Conservation (phyloP, 345 rosid genomes). For the Clausena lansium region DNA sequence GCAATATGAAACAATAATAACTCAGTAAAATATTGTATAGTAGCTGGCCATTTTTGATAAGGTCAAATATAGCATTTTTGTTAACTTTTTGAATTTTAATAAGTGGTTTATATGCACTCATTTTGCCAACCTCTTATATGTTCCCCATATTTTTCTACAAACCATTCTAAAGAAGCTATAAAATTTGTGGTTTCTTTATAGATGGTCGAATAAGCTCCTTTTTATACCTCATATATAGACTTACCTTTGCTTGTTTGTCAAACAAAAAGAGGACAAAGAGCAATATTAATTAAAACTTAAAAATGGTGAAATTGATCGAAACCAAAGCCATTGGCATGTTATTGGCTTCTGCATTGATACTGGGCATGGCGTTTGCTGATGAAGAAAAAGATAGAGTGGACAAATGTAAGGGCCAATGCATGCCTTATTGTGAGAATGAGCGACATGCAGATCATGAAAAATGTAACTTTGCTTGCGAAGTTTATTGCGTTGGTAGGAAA, state of each 20-base stretch:
- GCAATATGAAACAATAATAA: not conserved
- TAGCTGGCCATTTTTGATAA: not conserved
- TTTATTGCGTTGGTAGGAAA: not conserved
- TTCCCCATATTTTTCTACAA: not conserved
- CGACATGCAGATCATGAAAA: not conserved
- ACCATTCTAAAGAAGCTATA: not conserved
- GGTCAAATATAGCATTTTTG: no score
- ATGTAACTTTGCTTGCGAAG: not conserved
- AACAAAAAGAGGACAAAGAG: not conserved
- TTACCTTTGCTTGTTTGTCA: not conserved
- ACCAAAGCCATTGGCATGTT: not conserved
- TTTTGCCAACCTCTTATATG: not conserved
- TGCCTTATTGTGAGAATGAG: not conserved
- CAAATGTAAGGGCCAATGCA: not conserved
- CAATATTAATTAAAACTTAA: not conserved
- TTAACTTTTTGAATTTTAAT: not conserved
- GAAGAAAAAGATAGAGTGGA: not conserved
- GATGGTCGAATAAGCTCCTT: not conserved
- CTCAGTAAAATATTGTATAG: not conserved
- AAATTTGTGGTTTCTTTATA: not conserved
- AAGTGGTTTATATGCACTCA: not conserved
- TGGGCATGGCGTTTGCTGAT: not conserved
- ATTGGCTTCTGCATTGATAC: not conserved
- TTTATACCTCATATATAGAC: not conserved
- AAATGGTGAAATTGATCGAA: not conserved